Percentiles rank a stretch among this genome's conserved stretches.
phyloP scores from a whole-genome alignment of 768 basidiomycete species.

The Omphalotus guepiniiformis region DNA sequence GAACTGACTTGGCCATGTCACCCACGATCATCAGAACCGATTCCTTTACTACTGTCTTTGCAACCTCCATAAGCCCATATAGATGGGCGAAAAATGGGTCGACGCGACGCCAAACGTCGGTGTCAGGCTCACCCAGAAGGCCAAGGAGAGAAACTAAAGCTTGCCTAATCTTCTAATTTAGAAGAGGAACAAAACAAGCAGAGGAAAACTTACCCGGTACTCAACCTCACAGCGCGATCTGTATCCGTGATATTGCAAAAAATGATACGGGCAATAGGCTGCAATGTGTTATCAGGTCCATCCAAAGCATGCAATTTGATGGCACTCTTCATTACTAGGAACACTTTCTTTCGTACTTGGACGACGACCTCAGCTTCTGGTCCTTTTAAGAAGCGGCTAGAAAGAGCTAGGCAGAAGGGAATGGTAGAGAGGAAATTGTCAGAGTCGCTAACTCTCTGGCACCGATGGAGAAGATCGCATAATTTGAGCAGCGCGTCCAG shows the following conservation, averaged over 20 bases:
- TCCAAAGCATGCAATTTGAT: constrained; percentile 39
- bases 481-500: constrained; percentile 28
- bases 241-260: constrained; percentile 47
- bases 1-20: constrained; percentile 45
- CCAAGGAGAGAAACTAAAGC: constrained; percentile 45
- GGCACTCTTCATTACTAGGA: constrained; percentile 34
- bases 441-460: constrained; percentile 23
- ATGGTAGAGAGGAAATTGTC: constrained; percentile 24
- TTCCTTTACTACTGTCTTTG: constrained; percentile 51
- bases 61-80: constrained; percentile 42
- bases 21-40: constrained; percentile 61
- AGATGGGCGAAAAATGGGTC: constrained; percentile 43
- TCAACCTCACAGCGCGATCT: constrained; percentile 57
- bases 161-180: constrained; percentile 29
- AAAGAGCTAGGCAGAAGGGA: constrained; percentile 30
- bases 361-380: constrained; percentile 40
- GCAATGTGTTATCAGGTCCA: constrained; percentile 25
- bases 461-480: constrained; percentile 34
- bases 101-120: constrained; percentile 28
- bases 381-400: constrained; percentile 43
- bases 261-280: constrained; percentile 26
- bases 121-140: constrained; percentile 31
- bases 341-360: constrained; percentile 41
- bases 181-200: not conserved
- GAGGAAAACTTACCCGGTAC: constrained; percentile 72